Conservation (phyloP, 768 basidiomycete genomes). For the Suillus subluteus region DNA sequence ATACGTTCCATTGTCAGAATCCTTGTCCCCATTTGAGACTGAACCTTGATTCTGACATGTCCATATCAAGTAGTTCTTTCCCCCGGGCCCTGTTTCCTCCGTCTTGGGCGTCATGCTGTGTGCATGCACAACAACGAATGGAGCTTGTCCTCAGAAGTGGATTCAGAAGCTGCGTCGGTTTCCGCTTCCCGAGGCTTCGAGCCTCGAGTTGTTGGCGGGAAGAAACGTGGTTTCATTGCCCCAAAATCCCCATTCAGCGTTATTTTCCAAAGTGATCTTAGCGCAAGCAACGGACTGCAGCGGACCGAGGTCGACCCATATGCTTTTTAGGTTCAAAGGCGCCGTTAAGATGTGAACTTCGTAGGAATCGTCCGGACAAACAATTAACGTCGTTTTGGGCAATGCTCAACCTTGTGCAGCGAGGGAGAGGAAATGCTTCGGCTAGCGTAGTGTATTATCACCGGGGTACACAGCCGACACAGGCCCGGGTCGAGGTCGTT, state of each 20-base stretch:
- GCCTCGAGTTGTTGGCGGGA: conserved; percentile 3
- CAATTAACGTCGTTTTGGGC: conserved; percentile 7
- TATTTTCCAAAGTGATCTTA: conserved; percentile 4
- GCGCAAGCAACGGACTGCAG: background rate
- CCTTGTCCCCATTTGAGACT: background rate
- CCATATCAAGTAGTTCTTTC: conserved; percentile 8
- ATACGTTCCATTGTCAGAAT: conserved; percentile 2
- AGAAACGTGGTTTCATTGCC: conserved; percentile 9
- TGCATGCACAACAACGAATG: background rate
- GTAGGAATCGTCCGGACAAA: conserved; percentile 3
- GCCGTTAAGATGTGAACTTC: conserved; percentile 1
- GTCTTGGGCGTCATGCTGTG: background rate
- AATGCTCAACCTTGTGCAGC: background rate
- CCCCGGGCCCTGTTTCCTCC: background rate
- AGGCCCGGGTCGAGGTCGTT: background rate
- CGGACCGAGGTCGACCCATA: background rate
- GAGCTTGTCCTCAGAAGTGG: background rate
- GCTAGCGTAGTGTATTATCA: background rate
- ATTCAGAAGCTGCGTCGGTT: conserved; percentile 6
- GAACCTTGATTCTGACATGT: conserved; percentile 10
- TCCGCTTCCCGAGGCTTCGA: background rate
- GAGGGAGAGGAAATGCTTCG: conserved; percentile 1
- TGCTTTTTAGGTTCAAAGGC: conserved; percentile 10
- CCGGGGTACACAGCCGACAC: background rate
- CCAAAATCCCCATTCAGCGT: conserved; percentile 7